Evolutionary conservation across 1,284 basidiomycete genomes (phyloP), one percentile per base, ranked within the genome.

Genomic region (Porogramme epimiltina): DNA sequence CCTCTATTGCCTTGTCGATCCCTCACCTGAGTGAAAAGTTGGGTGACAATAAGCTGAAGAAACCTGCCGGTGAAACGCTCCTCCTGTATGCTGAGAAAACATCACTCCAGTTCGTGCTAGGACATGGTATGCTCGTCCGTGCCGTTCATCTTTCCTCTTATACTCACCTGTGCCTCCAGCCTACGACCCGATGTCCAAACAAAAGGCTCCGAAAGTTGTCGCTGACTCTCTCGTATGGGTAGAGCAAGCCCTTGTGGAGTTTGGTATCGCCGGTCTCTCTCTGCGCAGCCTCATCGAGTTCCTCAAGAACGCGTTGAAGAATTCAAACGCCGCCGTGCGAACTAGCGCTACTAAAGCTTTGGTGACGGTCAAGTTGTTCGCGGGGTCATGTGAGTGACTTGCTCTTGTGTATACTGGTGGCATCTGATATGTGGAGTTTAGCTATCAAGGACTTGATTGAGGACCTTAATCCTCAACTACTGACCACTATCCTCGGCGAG

Each of bases 41-140:
- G 42, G 97, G 97, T 24, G 97, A 99, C 65, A 76, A 92, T 74
- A 99, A 99, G 71, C 75, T 99, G 58, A 99, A 98, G 78, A 98
- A 95, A 66, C 89, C 95, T 1, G 93, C 96, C n/a, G 91, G 93
- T 28, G 97, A 99, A 45, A 82, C 92, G 0, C 74, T 99, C 16
- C 66, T 83, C 1, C 65, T 82, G 0, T 97, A 94, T 64, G 88
- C 93, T 0, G 97, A 99, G 72, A 95, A 90, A 72, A 94, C 93
- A 0, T 97, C 94, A 1, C 73, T 98, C 48, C 95, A 96, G 46
- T 98, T 99, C 67, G 91, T 99, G 13, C 79, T 99, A 2, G 84
- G 84, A 50, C 96, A 98, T 78, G 90, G 94, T 93, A 62, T 51
- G 80, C 24, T 10, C 25, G 3, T 37, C 18, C 38, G 24, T 16